phyloP scores from a whole-genome alignment of 345 rosid species.

The Dovyalis caffra region DNA sequence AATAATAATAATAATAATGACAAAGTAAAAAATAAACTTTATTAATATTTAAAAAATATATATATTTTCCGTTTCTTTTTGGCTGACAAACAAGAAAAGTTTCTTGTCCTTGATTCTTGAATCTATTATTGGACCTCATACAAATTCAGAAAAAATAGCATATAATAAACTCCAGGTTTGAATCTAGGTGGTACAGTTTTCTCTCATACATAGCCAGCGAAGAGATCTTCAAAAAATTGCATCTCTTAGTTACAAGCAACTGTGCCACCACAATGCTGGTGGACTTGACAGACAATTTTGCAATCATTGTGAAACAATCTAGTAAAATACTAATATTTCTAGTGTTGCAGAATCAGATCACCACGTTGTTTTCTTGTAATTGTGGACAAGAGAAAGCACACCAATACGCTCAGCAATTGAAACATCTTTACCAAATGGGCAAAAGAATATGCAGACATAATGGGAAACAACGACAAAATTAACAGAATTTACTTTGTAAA shows the following conservation, averaged over 20 bases:
- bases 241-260: not conserved
- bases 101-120: not conserved
- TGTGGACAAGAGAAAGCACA: not conserved
- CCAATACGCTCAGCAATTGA: not conserved
- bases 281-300: not conserved
- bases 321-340: conserved; percentile 1
- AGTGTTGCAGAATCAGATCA: conserved; percentile 7
- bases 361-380: not conserved
- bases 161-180: no score
- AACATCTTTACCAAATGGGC: not conserved
- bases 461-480: not conserved
- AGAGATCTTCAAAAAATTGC: not conserved
- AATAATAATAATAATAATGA: no score
- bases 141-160: no score
- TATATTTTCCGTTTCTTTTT: not conserved
- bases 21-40: no score
- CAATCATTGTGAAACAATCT: not conserved
- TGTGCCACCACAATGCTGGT: not conserved
- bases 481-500: conserved; percentile 47
- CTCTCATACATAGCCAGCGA: not conserved
- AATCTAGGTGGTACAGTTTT: not conserved
- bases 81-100: no score
- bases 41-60: no score
- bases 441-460: conserved; percentile 4
- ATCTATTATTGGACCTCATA: no score